Evolutionary conservation across 2,329 filamentous ascomycete species (phyloP).

Genomic region (Zopfia rhizophila): DNA sequence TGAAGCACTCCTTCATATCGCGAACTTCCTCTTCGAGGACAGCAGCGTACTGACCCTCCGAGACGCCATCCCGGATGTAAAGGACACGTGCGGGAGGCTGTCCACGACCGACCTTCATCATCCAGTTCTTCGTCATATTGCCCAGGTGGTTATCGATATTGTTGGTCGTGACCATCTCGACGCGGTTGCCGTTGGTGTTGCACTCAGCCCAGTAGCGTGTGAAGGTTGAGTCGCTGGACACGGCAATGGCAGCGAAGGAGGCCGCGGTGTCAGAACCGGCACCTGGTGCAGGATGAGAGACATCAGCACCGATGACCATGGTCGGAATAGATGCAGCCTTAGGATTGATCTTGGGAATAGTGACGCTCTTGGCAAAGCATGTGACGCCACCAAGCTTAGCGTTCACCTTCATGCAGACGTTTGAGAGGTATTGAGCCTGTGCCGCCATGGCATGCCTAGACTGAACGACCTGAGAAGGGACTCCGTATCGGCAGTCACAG

Average conservation of each 20-base stretch:
- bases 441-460: constrained; percentile 73
- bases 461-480: constrained; percentile 85
- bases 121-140: constrained; percentile 73
- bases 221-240: constrained; percentile 76
- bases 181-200: constrained; percentile 83
- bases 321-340: constrained; percentile 57
- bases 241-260: constrained; percentile 88
- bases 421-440: constrained; percentile 86
- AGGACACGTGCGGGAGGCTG: constrained; percentile 77
- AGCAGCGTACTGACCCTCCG: constrained; percentile 83
- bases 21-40: constrained; percentile 82
- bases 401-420: constrained; percentile 97
- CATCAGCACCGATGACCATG: constrained; percentile 89
- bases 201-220: constrained; percentile 82
- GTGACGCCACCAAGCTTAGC: constrained; percentile 91
- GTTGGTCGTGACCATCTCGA: constrained; percentile 77
- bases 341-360: constrained; percentile 40
- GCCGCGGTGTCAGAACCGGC: constrained; percentile 55
- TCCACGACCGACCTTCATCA: constrained; percentile 63
- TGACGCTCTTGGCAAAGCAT: constrained; percentile 58
- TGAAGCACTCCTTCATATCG: constrained; percentile 72
- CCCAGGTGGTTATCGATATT: constrained; percentile 76
- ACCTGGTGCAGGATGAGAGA: constrained; percentile 82
- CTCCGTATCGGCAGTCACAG: constrained; percentile 84
- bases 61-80: constrained; percentile 93